Evolutionary conservation across 2,329 filamentous ascomycete genomes (phyloP), one percentile per base, ranked within the genome.

Genomic region (Hypocreales sp.): DNA sequence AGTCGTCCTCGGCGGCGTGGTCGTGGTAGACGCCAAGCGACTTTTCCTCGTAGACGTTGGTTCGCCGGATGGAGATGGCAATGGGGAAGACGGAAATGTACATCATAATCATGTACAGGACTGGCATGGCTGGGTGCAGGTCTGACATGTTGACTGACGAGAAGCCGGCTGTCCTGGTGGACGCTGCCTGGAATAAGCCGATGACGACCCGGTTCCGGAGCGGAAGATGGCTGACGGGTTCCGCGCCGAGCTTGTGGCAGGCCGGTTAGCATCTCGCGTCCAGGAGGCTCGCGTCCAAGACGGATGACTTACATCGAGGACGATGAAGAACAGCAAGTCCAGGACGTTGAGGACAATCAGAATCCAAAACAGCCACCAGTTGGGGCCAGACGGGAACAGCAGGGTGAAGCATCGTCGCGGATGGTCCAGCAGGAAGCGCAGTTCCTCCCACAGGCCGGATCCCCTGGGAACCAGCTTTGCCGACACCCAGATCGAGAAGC

Each of bases 61-160:
- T 94, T 37, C 81, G 67, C 28, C 87, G 83, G 41, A 95, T 79
- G 6, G 81, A 90, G 42, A 95, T 95, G 46, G 90, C 87, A 40
- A 95, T 92, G 5, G 87, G 87, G 41, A 93, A 92, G 33, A 94
- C 81, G 31, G 86, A 93, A 35, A 95, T 93, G 53, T 95, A 95
- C 90, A 95, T 95, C 90, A 95, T 95, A 51, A 95, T 76, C 53
- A 95, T 61, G 56, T 94, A 95, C 15, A 84, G 82, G 10, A 92
- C 83, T 43, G 93, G 86, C 31, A 94, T 82, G 4, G 80, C 90
- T 1, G 90, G 86, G 39, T 95, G 86, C 2, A 98, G 60, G 0
- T 67, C 56, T 2, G 79, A 60, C 21, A 95, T 57, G 46, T 78
- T 83, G 40, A 95, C 70, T 17, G 79, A 80, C 1, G 79, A 66